A percentile compares a stretch with the other conserved stretches of the same genome.
Conservation (phyloP, 2,329 filamentous ascomycete species). For the Grosmannia serpens region DNA sequence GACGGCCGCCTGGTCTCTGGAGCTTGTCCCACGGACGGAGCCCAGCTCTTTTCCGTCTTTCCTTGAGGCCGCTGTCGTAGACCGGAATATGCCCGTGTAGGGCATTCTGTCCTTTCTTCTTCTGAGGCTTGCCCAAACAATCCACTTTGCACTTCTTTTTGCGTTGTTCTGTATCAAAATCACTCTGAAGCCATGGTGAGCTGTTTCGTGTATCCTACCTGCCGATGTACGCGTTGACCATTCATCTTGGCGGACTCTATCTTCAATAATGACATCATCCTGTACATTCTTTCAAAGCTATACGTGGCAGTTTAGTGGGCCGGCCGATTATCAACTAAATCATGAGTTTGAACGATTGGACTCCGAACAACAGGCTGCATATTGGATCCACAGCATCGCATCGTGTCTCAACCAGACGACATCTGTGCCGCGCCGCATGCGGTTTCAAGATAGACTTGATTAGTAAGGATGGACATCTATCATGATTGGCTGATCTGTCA, state of each 20-base stretch:
- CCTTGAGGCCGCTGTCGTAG: constrained; percentile 4
- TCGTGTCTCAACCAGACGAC: not conserved
- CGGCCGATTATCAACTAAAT: not conserved
- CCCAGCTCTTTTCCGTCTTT: constrained; percentile 20
- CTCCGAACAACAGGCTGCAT: not conserved
- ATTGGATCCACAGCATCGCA: not conserved
- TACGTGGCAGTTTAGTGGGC: not conserved
- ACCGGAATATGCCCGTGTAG: too few species aligned
- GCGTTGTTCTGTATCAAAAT: not conserved
- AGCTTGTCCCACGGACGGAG: constrained; percentile 18
- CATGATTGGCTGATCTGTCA: not conserved
- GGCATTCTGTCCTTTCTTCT: not conserved
- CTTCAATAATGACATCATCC: not conserved
- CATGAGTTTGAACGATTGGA: not conserved
- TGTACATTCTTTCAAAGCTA: not conserved
- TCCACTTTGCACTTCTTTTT: not conserved
- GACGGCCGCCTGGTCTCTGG: constrained; percentile 18
- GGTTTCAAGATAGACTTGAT: not conserved
- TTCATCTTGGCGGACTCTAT: not conserved
- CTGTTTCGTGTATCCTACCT: too few species aligned
- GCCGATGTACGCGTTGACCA: too few species aligned
- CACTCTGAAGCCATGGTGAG: not conserved
- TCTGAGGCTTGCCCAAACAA: not conserved
- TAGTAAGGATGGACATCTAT: not conserved
- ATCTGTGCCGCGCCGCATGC: not conserved